Base-by-base conservation (phyloP, 129 eudicot species). In the Flaveria robusta region DNA sequence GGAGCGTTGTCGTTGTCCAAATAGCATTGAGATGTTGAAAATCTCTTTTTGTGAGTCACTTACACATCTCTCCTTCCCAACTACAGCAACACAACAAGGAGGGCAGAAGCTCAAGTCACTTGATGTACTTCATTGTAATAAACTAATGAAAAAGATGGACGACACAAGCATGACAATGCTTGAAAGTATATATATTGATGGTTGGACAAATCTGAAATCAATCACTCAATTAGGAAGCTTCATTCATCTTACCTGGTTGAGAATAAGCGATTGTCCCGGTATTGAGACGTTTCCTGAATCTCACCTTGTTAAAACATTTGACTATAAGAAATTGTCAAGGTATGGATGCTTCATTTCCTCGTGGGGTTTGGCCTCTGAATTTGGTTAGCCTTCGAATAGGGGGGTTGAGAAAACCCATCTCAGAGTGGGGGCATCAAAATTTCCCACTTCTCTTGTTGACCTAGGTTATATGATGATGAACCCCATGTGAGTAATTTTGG, bases 201-300 rank as follows among this genome's bases (percentile, higher is more conserved):
- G 18, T 15, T 47, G 45, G 43, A 16, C 9, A 16, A 51, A 27
- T 71, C 27, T 71, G 75, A 51, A 50, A 70, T 49, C 75, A n/a
- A 27, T 50, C 16, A 71, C 8, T 16, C 22, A 15, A 2, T 9
- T 71, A 18, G 12, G 64, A 16, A 47, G 50, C 46, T 70, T 18
- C 63, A 49, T 8, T 71, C 46, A 50, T 64, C 27, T 71, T 3
- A 71, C 64, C 10, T 0, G 1, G 0, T 0, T 71, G 75, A 1
- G 0, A 0, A 50, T 71, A 71, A 0, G 0, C 0, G 0, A 27
- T 16, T 50, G 75, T 71, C 24, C 26, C 2, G 16, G 63, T n/a
- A 9, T 50, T 16, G 27, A 24, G 24, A 46, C 16, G n/a, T 49
- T 70, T 50, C 46, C 29, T 16, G 26, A 15, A 5, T 29, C 43